Base-by-base conservation (phyloP, 768 basidiomycete genomes). In the Kwoniella shandongensis region DNA sequence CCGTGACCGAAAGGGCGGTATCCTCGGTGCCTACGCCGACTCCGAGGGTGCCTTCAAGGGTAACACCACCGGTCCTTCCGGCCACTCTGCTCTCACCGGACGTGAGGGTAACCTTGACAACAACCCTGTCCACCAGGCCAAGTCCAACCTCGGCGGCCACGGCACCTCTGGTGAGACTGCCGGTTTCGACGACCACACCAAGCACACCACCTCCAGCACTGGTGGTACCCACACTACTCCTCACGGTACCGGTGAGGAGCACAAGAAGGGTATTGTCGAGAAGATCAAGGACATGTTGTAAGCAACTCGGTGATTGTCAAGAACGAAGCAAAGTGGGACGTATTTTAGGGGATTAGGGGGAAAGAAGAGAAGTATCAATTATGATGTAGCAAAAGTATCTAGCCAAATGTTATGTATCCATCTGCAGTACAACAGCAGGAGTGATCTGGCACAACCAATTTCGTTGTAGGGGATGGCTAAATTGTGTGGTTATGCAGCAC, bases 41-140 rank as follows among this genome's bases (percentile, higher is more conserved):
- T 44, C 55, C 23, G 23, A 60, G 23, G 65, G 56, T 44, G 46
- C 39, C 27, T 67, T 60, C 65, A 44, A 66, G 47, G 48, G 50
- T 32, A 70, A 70, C 69, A 61, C 56, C 26, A 49, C 59, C 20
- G 69, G 65, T 17, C 65, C 66, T 17, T 56, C 50, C 11, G 65
- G 63, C 35, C 60, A 65, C 50, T 40, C 66, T 13, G 70, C 70
- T 25, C 39, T 72, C 29, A 72, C 70, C 25, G 70, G 70, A 39
- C 65, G 70, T 55, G 70, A 72, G 48, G 70, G 70, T 30, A 61
- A 41, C 27, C 39, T 53, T 45, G 39, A 41, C 10, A 57, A 57
- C 20, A 69, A 68, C 67, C 67, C 67, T n/a, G 61, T 72, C 26
- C 65, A 62, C n/a, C 54, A 61, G 57, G 60, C 57, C 44, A 48